Evolutionary conservation across 192 early-diverging fungal species (phyloP).

Genomic region (Entomortierella lignicola): DNA sequence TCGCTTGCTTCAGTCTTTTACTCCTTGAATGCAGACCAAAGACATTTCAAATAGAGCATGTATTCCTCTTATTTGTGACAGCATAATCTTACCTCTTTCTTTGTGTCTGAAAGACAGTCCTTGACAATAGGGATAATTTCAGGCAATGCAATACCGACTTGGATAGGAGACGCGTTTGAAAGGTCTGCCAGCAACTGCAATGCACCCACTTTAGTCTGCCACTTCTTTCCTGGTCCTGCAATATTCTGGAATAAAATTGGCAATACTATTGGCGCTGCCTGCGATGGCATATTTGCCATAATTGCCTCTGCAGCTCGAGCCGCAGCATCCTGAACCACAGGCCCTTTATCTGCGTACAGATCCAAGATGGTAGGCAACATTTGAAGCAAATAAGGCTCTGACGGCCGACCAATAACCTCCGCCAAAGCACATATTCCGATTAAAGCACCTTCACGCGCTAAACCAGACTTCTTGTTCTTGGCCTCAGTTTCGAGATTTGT

Average conservation of each 20-base stretch:
- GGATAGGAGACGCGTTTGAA: slow-evolving; percentile 57
- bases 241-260: slow-evolving; percentile 73
- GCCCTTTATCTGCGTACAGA: slow-evolving; percentile 65
- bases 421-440: slow-evolving; percentile 73
- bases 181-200: slow-evolving; percentile 58
- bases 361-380: slow-evolving; percentile 70
- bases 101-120: slow-evolving; percentile 79
- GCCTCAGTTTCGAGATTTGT: slow-evolving; percentile 65
- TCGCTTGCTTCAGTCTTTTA: not conserved
- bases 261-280: slow-evolving; percentile 64
- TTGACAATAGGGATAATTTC: slow-evolving; percentile 79
- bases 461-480: slow-evolving; percentile 75
- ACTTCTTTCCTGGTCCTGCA: slow-evolving; percentile 74
- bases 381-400: slow-evolving; percentile 73
- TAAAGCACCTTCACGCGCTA: slow-evolving; percentile 72
- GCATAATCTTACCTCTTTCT: slow-evolving; percentile 66
- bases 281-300: slow-evolving; percentile 55
- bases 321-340: slow-evolving; percentile 62
- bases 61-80: not conserved
- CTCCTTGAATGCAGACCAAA: not conserved
- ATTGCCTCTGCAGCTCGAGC: slow-evolving; percentile 53
- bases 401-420: slow-evolving; percentile 65
- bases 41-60: not conserved
- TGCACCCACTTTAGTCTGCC: slow-evolving; percentile 79
- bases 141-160: slow-evolving; percentile 61